Evolutionary conservation across 2,329 filamentous ascomycete species (phyloP).

Genomic region (Fusarium algeriense): DNA sequence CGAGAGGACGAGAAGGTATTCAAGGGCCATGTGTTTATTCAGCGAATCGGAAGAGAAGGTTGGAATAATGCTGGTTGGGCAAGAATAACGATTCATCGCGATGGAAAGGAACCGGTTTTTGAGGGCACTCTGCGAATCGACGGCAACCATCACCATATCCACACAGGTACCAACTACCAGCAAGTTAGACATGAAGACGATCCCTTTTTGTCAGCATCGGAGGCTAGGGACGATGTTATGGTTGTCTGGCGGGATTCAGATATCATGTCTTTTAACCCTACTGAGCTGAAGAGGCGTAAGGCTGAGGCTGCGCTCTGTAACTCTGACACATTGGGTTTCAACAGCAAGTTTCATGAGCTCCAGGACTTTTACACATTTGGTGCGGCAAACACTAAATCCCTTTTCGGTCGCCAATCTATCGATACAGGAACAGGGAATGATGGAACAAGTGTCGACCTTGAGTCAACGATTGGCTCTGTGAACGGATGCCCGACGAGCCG

Average conservation of each 20-base stretch:
- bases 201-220: slow-evolving; percentile 67
- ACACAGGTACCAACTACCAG: slow-evolving; percentile 79
- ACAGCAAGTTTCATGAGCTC: slow-evolving; percentile 71
- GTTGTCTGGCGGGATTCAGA: slow-evolving; percentile 94
- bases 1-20: slow-evolving; percentile 84
- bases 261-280: slow-evolving; percentile 62
- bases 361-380: slow-evolving; percentile 66
- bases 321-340: slow-evolving; percentile 84
- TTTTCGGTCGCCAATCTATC: slow-evolving; percentile 83
- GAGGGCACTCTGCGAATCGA: slow-evolving; percentile 88
- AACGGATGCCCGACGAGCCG: slow-evolving; percentile 89
- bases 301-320: slow-evolving; percentile 68
- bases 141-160: slow-evolving; percentile 87
- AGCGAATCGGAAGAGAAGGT: slow-evolving; percentile 67
- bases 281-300: slow-evolving; percentile 76
- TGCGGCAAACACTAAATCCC: slow-evolving; percentile 69
- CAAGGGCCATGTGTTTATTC: slow-evolving; percentile 81
- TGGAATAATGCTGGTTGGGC: slow-evolving; percentile 92
- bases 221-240: slow-evolving; percentile 79
- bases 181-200: slow-evolving; percentile 79
- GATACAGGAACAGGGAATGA: slow-evolving; percentile 76
- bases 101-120: slow-evolving; percentile 84
- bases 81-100: slow-evolving; percentile 79
- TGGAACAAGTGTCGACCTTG: slow-evolving; percentile 78
- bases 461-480: slow-evolving; percentile 81